A percentile compares a stretch with the other conserved stretches of the same genome.
These are phyloP conservation scores for Penicillium riverlandense DNA, from an alignment of 495 filamentous ascomycete genomes.

Conservation along the genomic window DNA sequence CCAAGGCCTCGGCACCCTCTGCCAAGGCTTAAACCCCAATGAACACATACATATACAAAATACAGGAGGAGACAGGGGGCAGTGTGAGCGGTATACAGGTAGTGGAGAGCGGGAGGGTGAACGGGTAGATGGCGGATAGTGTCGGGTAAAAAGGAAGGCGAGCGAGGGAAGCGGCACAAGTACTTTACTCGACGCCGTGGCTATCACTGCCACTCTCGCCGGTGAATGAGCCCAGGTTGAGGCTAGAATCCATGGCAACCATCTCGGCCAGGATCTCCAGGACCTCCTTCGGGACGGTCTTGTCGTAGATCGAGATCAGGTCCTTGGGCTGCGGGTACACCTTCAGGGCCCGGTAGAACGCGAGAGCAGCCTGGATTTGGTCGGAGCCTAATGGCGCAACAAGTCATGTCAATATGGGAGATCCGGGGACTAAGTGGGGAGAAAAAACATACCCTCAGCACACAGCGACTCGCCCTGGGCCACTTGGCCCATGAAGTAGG, in stretches of 20 bases:
- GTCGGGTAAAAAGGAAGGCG: neutral
- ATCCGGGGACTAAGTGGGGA: too few relatives aligned
- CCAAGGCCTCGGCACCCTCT: constrained; percentile 14
- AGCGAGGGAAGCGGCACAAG: neutral
- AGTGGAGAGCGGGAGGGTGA: constrained; percentile 1
- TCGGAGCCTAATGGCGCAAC: constrained; percentile 48
- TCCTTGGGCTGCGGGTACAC: constrained; percentile 93
- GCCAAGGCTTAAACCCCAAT: constrained; percentile 8
- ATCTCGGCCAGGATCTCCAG: constrained; percentile 95
- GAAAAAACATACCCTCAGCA: constrained; percentile 50
- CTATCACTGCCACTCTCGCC: constrained; percentile 26
- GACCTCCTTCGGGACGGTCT: constrained; percentile 92
- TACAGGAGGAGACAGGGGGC: constrained; percentile 3
- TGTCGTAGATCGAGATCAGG: constrained; percentile 93
- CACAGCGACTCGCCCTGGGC: constrained; percentile 74
- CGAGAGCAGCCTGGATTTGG: constrained; percentile 77
- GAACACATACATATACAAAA: constrained; percentile 21
- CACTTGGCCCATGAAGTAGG: constrained; percentile 92
- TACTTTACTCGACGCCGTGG: constrained; percentile 34
- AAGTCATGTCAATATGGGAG: too few relatives aligned
- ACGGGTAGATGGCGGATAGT: constrained; percentile 3
- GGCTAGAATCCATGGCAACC: constrained; percentile 79
- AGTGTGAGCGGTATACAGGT: neutral
- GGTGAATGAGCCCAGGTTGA: constrained; percentile 53
- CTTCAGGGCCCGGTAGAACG: constrained; percentile 97